phyloP scores from a whole-genome alignment of 352 stramenopile genomes.

The Phytopythium vexans region DNA sequence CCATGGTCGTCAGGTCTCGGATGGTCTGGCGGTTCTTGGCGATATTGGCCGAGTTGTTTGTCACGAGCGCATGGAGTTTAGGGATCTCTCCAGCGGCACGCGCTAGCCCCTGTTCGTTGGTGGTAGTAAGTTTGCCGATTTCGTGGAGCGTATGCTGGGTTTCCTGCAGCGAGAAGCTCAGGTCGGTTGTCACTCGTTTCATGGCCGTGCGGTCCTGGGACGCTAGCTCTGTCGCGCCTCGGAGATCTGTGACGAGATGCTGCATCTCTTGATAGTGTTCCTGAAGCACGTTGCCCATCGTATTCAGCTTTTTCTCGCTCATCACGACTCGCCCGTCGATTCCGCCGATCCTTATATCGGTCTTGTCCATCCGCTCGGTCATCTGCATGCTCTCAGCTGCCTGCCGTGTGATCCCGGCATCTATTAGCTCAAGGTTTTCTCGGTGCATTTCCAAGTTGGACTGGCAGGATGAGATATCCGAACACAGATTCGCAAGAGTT shows the following conservation, averaged over 20 bases:
- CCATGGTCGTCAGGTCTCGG: slow-evolving; percentile 22
- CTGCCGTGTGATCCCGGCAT: slow-evolving; percentile 21
- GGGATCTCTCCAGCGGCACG: slow-evolving; percentile 45
- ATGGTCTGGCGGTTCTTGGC: slow-evolving; percentile 40
- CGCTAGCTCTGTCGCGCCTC: slow-evolving; percentile 24
- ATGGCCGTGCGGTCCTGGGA: slow-evolving; percentile 34
- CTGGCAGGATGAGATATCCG: slow-evolving; percentile 25
- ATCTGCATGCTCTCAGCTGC: slow-evolving; percentile 29
- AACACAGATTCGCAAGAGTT: slow-evolving; percentile 20
- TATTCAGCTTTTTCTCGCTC: slow-evolving; percentile 44
- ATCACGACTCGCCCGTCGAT: slow-evolving; percentile 37
- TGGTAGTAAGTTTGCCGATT: slow-evolving; percentile 34
- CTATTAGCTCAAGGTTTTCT: slow-evolving; percentile 23
- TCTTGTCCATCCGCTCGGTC: slow-evolving; percentile 22
- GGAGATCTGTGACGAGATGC: slow-evolving; percentile 21
- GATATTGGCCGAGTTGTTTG: slow-evolving; percentile 35
- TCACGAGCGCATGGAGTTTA: slow-evolving; percentile 41
- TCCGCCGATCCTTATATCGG: slow-evolving; percentile 26
- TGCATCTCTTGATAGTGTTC: slow-evolving; percentile 46
- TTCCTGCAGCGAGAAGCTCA: slow-evolving; percentile 43
- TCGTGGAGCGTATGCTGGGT: slow-evolving; percentile 43
- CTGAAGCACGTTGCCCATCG: slow-evolving; percentile 24
- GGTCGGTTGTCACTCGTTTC: slow-evolving; percentile 27
- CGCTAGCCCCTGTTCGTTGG: slow-evolving; percentile 35
- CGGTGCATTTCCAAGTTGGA: slow-evolving; percentile 28